phyloP scores from a whole-genome alignment of 495 filamentous ascomycete species.

The Thozetella sp. region DNA sequence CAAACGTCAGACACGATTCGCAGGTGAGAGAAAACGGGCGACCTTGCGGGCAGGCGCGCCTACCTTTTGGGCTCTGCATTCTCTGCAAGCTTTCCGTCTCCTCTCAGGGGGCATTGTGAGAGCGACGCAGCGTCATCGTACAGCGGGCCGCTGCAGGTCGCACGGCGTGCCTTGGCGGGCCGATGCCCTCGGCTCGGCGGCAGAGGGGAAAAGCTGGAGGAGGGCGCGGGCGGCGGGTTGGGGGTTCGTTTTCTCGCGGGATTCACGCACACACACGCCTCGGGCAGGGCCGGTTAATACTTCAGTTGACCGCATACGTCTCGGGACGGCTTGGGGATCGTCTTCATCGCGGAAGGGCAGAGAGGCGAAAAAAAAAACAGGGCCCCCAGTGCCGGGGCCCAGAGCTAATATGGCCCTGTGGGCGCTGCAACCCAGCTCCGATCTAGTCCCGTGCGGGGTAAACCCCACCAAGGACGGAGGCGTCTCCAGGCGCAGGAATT shows the following conservation, averaged over 20 bases:
- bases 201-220: neutral
- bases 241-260: too few species aligned
- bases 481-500: neutral
- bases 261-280: too few species aligned
- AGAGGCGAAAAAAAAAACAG: too few species aligned
- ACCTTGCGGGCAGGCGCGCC: neutral
- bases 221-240: too few species aligned
- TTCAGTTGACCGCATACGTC: neutral
- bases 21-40: neutral
- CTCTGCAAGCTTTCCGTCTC: slow-evolving; percentile 7
- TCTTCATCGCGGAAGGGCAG: neutral
- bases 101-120: slow-evolving; percentile 4
- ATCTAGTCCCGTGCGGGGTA: neutral
- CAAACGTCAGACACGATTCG: neutral
- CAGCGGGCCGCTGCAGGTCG: neutral
- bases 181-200: neutral
- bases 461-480: neutral
- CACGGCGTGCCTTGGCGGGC: neutral
- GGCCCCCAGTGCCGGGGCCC: neutral
- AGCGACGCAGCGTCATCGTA: neutral
- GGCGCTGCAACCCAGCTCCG: neutral
- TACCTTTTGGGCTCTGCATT: slow-evolving; percentile 11
- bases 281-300: neutral
- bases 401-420: neutral
- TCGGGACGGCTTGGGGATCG: neutral